Percentiles rank a stretch among this genome's conserved stretches.
Evolutionary conservation across 805 yeast species (phyloP).

Genomic region (Candida golubevii): DNA sequence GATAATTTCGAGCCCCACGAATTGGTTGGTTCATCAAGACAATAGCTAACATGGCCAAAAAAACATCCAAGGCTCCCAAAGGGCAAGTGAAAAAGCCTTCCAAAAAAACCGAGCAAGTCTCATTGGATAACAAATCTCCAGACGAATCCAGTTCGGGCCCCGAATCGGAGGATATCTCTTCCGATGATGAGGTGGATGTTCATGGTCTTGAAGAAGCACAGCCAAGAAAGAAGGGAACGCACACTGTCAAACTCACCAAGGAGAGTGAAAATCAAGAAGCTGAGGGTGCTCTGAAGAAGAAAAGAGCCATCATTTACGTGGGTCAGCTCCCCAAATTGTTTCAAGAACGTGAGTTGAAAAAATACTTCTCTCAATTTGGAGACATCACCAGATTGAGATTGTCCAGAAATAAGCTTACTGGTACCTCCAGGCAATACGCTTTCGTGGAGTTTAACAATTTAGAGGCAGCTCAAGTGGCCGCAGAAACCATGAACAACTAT

Average conservation of each 20-base stretch:
- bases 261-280: conserved; percentile 20
- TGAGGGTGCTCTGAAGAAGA: conserved; percentile 15
- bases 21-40: too few species aligned
- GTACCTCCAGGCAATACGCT: conserved; percentile 87
- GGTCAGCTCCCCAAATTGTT: conserved; percentile 94
- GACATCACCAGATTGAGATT: conserved; percentile 70
- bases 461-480: conserved; percentile 83
- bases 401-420: conserved; percentile 86
- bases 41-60: conserved; percentile 21
- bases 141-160: conserved; percentile 7
- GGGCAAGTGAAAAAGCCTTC: conserved; percentile 5
- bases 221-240: conserved; percentile 14
- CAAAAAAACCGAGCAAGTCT: neutral
- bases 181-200: conserved; percentile 14
- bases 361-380: conserved; percentile 90
- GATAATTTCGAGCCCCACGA: conserved; percentile 1
- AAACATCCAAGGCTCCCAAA: conserved; percentile 4
- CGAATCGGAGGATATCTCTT: conserved; percentile 12
- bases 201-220: conserved; percentile 9
- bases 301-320: conserved; percentile 71
- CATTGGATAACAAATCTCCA: conserved; percentile 6
- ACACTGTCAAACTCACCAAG: conserved; percentile 20
- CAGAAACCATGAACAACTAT: conserved; percentile 95
- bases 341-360: conserved; percentile 72
- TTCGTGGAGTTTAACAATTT: conserved; percentile 74